Base-by-base conservation (phyloP, 768 basidiomycete genomes). In the Trametes gibbosa region DNA sequence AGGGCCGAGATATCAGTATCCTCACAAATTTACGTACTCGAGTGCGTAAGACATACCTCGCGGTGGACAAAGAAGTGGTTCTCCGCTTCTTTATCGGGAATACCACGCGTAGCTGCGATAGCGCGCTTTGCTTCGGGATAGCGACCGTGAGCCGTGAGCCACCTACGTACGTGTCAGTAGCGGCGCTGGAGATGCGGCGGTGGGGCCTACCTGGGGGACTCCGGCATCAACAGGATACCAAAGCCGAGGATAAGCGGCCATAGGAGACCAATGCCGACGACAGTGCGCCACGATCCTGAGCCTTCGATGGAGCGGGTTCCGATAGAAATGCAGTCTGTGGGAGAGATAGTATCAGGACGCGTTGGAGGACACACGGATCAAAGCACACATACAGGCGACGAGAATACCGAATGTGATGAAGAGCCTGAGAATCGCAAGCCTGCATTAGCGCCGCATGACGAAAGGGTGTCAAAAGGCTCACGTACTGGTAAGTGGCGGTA, bases 391-490 rank as follows among this genome's bases (percentile, higher is more conserved):
- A 83, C 81, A 86, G 34, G 86, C 83, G 41, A 86, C 78, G 32
- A 87, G 77, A 61, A 86, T 88, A 66, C 88, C 87, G 60, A 85
- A 77, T 0, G 87, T 88, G 65, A 88, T 87, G 72, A 86, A 85
- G 14, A 86, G 73, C 65, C 84, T 82, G 63, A 81, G 83, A 21
- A 53, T 14, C 37, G 51, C 16, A 24, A 3, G 19, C 27, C 12
- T 35, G 14, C 13, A 52, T 56, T 25, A 63, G 49, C 5, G 81
- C 82, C 2, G 81, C 82, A 63, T 63, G 59, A 49, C 40, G 42
- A 23, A 34, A 47, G 17, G 8, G 40, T 16, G 59, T 24, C 27
- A 19, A 5, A 16, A 10, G n/a, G 21, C 16, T 42, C 48, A 50
- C 50, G 34, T 49, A 53, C 68, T 74, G 70, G 63, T 72, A 72